These are phyloP conservation scores for Lactarius akahatsu DNA, from an alignment of 768 basidiomycete genomes.

Conservation along the genomic window DNA sequence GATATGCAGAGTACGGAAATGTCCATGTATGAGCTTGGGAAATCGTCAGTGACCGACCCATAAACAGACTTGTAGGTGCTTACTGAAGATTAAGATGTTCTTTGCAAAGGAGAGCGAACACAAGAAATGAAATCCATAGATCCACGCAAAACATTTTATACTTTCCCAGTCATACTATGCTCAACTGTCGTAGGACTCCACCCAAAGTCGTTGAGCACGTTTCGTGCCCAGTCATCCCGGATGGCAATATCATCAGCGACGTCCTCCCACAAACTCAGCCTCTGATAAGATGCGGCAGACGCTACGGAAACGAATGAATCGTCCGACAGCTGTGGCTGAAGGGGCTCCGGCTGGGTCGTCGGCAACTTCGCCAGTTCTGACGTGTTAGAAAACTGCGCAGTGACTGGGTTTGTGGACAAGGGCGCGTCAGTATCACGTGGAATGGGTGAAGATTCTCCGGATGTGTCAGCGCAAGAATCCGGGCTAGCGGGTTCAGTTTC, in stretches of 20 bases:
- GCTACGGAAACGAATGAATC: conserved; percentile 40
- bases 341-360: conserved; percentile 22
- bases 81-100: conserved; percentile 6
- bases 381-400: conserved; percentile 11
- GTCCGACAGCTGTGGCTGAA: conserved; percentile 29
- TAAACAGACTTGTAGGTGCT: background rate
- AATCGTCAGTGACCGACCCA: background rate
- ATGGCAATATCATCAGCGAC: conserved; percentile 26
- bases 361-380: conserved; percentile 18
- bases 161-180: conserved; percentile 5
- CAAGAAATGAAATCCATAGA: conserved; percentile 14
- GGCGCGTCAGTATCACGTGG: background rate
- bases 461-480: background rate
- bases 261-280: conserved; percentile 41
- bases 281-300: conserved; percentile 46
- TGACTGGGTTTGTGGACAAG: conserved; percentile 11
- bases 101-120: conserved; percentile 7
- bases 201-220: conserved; percentile 60
- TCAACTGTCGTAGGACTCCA: conserved; percentile 24
- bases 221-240: conserved; percentile 70
- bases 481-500: conserved; percentile 22
- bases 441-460: conserved; percentile 11
- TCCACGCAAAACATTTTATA: conserved; percentile 5
- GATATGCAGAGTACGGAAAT: conserved; percentile 7
- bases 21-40: conserved; percentile 4